These are phyloP conservation scores for Populus deltoides DNA, from an alignment of 345 rosid species.

Conservation along the genomic window DNA sequence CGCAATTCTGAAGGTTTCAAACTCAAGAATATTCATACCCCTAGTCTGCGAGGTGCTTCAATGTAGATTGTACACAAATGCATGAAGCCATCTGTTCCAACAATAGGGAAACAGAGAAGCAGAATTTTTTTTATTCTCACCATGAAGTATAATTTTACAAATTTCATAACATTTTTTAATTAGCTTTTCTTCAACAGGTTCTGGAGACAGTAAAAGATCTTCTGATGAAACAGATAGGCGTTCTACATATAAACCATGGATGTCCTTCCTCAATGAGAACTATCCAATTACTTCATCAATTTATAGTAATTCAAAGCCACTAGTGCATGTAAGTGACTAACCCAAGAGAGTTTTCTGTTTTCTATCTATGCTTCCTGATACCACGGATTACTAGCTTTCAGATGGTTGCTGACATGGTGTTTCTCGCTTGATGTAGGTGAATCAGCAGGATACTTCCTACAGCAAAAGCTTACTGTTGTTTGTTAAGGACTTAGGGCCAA, in stretches of 20 bases:
- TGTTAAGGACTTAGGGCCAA: constrained; percentile 50
- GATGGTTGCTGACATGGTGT: background rate
- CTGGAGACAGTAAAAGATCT: constrained; percentile 19
- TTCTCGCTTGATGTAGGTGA: constrained; percentile 27
- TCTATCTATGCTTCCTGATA: constrained; percentile 1
- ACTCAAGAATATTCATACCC: background rate
- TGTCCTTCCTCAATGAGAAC: constrained; percentile 16
- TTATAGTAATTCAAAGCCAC: constrained; percentile 18
- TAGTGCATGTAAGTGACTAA: constrained; percentile 37
- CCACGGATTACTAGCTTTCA: background rate
- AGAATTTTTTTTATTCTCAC: background rate
- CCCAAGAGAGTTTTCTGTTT: background rate
- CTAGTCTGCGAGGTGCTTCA: background rate
- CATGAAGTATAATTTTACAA: background rate
- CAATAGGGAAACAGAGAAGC: background rate
- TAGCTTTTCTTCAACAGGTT: constrained; percentile 23
- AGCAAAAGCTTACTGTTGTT: constrained; percentile 42
- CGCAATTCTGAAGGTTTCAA: background rate
- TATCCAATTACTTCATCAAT: constrained; percentile 22
- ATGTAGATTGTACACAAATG: background rate
- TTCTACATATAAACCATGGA: constrained; percentile 36
- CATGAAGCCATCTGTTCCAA: background rate
- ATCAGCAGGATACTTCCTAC: constrained; percentile 35
- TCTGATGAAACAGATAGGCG: constrained; percentile 38
- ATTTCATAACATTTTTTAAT: background rate